phyloP scores from a whole-genome alignment of 768 basidiomycete species.

The Leccinum fibrillosum region DNA sequence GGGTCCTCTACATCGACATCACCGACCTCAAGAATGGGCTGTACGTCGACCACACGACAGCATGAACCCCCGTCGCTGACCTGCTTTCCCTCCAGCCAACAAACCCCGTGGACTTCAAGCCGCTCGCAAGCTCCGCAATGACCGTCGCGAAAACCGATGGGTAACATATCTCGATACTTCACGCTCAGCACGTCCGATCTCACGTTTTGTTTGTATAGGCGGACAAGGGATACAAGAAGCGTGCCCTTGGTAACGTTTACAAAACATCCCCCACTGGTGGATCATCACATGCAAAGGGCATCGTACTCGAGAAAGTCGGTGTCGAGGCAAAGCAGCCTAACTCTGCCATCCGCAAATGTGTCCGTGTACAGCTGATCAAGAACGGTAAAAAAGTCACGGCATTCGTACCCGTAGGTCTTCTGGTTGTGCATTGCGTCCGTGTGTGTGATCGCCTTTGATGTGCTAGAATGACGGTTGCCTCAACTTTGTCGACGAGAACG shows the following conservation, averaged over 20 bases:
- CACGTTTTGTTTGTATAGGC: conserved; percentile 50
- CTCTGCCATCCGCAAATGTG: conserved; percentile 99
- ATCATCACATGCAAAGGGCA: conserved; percentile 99
- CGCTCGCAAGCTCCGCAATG: conserved; percentile 94
- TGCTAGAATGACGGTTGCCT: conserved; percentile 90
- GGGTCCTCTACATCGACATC: conserved; percentile 39
- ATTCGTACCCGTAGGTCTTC: conserved; percentile 86
- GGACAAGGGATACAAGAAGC: conserved; percentile 99
- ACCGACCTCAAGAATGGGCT: conserved; percentile 77
- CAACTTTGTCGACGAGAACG: conserved; percentile 99
- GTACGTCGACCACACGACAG: conserved; percentile 48
- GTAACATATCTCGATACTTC: conserved; percentile 42
- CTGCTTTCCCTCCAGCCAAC: conserved; percentile 57
- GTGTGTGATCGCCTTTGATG: conserved; percentile 6
- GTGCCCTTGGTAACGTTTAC: conserved; percentile 98
- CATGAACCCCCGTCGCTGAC: conserved; percentile 7
- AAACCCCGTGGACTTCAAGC: conserved; percentile 99
- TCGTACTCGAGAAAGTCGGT: conserved; percentile 99
- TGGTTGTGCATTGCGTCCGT: neutral
- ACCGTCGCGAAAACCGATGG: conserved; percentile 97
- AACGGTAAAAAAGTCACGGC: conserved; percentile 99
- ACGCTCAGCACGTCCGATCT: conserved; percentile 9
- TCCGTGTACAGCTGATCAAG: conserved; percentile 99
- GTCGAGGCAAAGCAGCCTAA: conserved; percentile 99
- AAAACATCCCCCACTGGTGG: conserved; percentile 99